Conservation (phyloP, 306 rosid genomes). For the Medicago truncatula region MtrunA17r5.0-ANR NC_053046.1:14651001-14651500, state of each 20-base stretch:
- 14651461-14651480: too few relatives aligned
- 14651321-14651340: too few relatives aligned
- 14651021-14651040: conserved; percentile 48
- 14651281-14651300: too few relatives aligned
- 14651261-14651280: not conserved
- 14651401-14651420: too few relatives aligned
- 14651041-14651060: conserved; percentile 38
- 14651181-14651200: conserved; percentile 10
- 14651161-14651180: conserved; percentile 38
- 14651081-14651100: conserved; percentile 44
- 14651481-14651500: too few relatives aligned
- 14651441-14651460: too few relatives aligned
- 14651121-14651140: conserved; percentile 27
- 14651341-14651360: too few relatives aligned
- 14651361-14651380: too few relatives aligned
- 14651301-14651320: too few relatives aligned
- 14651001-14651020: conserved; percentile 56
- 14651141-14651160: conserved; percentile 40
- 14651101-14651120: conserved; percentile 37
- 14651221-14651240: conserved; percentile 27
- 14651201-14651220: conserved; percentile 41
- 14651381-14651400: too few relatives aligned
- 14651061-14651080: conserved; percentile 10
- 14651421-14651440: too few relatives aligned
- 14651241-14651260: not conserved